Evolutionary conservation across 805 yeast genomes (phyloP).

Genomic region (Ogataea methylovora): DNA sequence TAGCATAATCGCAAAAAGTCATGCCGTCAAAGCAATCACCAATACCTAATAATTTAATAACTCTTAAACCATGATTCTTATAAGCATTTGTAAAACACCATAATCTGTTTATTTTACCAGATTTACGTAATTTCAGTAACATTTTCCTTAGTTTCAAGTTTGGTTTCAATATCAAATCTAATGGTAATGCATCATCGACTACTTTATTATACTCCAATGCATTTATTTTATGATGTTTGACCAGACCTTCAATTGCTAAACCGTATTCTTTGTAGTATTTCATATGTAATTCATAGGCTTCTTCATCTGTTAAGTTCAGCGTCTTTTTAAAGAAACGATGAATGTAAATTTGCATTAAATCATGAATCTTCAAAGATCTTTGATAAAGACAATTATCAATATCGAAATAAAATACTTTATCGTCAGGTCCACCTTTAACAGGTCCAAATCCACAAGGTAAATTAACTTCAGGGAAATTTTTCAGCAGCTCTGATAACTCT

Average conservation of each 20-base stretch:
- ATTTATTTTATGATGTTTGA: slow-evolving; percentile 61
- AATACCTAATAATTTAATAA: slow-evolving; percentile 68
- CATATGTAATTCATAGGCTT: slow-evolving; percentile 65
- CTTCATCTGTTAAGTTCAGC: slow-evolving; percentile 56
- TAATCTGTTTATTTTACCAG: slow-evolving; percentile 54
- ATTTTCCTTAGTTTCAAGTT: slow-evolving; percentile 45
- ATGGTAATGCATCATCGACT: slow-evolving; percentile 90
- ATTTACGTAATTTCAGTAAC: slow-evolving; percentile 35
- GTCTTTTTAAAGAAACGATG: slow-evolving; percentile 69
- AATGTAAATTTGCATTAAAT: slow-evolving; percentile 80
- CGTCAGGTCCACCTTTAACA: slow-evolving; percentile 10
- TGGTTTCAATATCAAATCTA: slow-evolving; percentile 69
- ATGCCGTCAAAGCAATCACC: slow-evolving; percentile 95
- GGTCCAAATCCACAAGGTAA: slow-evolving; percentile 22
- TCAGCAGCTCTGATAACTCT: slow-evolving; percentile 7
- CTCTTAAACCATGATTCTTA: slow-evolving; percentile 80
- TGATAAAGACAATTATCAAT: slow-evolving; percentile 89
- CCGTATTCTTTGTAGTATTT: slow-evolving; percentile 84
- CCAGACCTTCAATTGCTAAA: slow-evolving; percentile 86
- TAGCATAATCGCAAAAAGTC: slow-evolving; percentile 81
- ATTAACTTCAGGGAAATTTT: slow-evolving; percentile 19
- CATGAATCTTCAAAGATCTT: slow-evolving; percentile 69
- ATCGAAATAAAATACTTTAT: slow-evolving; percentile 67
- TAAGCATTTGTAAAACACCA: slow-evolving; percentile 97
- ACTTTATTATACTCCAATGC: slow-evolving; percentile 81